Evolutionary conservation across 2,329 filamentous ascomycete species (phyloP).

Genomic region (Sphaerulina vaccinii): DNA sequence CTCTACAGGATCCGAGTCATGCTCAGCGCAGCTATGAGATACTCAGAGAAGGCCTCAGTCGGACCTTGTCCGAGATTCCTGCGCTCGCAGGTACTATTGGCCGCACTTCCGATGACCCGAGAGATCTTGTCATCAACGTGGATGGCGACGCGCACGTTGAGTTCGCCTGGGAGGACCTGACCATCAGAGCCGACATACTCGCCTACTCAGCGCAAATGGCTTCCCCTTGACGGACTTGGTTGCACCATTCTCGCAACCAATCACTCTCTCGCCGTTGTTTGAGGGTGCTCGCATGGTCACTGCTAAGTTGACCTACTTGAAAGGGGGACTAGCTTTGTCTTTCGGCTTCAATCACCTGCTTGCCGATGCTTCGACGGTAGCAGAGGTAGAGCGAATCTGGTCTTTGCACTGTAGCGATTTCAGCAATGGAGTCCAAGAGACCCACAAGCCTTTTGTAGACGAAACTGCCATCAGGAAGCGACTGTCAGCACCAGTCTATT

Average conservation of each 20-base stretch:
- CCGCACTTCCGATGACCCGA: constrained; percentile 15
- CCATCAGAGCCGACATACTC: constrained; percentile 7
- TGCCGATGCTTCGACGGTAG: constrained; percentile 15
- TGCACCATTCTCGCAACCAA: constrained; percentile 10
- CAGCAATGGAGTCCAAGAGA: constrained; percentile 7
- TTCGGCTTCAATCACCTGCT: constrained; percentile 25
- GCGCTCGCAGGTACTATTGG: constrained; percentile 17
- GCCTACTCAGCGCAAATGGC: constrained; percentile 14
- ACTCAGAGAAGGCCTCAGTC: constrained; percentile 18
- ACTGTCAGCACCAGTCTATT: constrained; percentile 12
- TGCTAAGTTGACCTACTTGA: constrained; percentile 19
- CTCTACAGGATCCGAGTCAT: constrained; percentile 1
- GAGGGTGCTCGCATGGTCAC: constrained; percentile 19
- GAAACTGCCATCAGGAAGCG: constrained; percentile 14
- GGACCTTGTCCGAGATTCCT: constrained; percentile 20
- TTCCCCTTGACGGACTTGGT: constrained; percentile 18
- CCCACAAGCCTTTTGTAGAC: constrained; percentile 6
- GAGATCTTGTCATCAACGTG: constrained; percentile 18
- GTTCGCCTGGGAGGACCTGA: constrained; percentile 16
- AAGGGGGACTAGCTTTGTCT: constrained; percentile 19
- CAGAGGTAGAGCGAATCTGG: constrained; percentile 22
- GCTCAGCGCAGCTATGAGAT: constrained; percentile 8
- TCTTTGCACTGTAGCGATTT: constrained; percentile 21
- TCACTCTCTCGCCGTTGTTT: constrained; percentile 10
- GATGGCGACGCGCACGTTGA: constrained; percentile 16